These are phyloP conservation scores for Mortierella sp. DNA, from an alignment of 371 early-diverging fungal species.

Conservation along the genomic window DNA sequence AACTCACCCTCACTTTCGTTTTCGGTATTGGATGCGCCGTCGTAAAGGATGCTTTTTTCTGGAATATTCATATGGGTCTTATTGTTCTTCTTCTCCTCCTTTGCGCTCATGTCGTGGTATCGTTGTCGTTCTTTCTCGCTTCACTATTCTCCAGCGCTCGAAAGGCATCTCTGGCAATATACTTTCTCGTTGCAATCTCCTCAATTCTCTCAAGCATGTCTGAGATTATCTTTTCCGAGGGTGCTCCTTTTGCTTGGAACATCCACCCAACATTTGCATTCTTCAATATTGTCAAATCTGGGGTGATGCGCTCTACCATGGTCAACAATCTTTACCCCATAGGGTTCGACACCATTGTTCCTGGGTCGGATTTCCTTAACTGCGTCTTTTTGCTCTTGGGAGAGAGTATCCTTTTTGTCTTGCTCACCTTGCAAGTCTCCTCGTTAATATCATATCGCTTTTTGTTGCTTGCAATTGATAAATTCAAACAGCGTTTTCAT, in stretches of 20 bases:
- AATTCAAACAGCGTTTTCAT: neutral
- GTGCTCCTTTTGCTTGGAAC: conserved; percentile 39
- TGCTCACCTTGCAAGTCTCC: conserved; percentile 51
- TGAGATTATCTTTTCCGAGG: conserved; percentile 34
- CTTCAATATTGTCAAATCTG: conserved; percentile 36
- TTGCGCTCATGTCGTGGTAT: conserved; percentile 74
- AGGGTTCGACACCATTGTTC: no score
- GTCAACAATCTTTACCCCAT: no score
- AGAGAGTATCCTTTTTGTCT: conserved; percentile 38
- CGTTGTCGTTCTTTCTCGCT: conserved; percentile 71
- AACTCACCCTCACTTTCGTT: conserved; percentile 64
- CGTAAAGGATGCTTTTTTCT: no score
- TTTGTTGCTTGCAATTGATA: neutral
- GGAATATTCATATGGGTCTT: no score
- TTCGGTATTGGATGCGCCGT: conserved; percentile 69
- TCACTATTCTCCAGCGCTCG: conserved; percentile 67
- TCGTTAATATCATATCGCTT: neutral
- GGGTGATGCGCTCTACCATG: no score
- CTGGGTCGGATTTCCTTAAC: no score
- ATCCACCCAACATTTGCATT: conserved; percentile 49
- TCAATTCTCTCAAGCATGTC: conserved; percentile 30
- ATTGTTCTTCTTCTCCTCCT: no score
- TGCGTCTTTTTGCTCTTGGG: conserved; percentile 36
- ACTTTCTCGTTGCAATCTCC: conserved; percentile 72
- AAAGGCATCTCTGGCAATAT: conserved; percentile 64